Evolutionary conservation across 2,329 filamentous ascomycete genomes (phyloP).

Genomic region (Verticillium klebahnii): DNA sequence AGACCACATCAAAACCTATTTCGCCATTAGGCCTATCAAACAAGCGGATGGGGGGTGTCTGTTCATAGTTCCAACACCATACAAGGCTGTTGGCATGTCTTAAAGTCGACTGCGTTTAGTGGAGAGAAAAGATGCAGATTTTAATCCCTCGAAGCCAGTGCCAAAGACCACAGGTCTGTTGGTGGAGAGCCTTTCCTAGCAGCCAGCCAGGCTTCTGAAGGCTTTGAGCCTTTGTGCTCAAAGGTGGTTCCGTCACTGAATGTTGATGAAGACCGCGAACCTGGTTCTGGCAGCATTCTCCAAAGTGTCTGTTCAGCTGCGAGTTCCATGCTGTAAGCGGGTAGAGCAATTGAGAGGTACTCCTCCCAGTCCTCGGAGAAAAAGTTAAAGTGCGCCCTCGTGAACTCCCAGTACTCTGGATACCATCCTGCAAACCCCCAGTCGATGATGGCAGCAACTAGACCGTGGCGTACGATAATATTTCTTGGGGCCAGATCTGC

Average conservation of each 20-base stretch:
- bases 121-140: not conserved
- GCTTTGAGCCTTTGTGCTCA: constrained; percentile 11
- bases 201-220: constrained; percentile 17
- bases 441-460: constrained; percentile 23
- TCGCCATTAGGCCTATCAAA: no score
- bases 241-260: constrained; percentile 8
- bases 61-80: not conserved
- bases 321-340: constrained; percentile 19
- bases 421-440: constrained; percentile 29
- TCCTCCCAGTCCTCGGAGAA: constrained; percentile 15
- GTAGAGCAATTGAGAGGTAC: constrained; percentile 14
- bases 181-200: constrained; percentile 13
- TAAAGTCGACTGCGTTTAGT: not conserved
- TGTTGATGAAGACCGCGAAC: constrained; percentile 6
- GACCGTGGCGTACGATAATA: constrained; percentile 20
- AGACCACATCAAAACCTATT: no score
- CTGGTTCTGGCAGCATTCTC: constrained; percentile 16
- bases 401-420: constrained; percentile 27
- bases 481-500: constrained; percentile 20
- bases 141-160: not conserved
- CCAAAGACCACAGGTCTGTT: constrained; percentile 16
- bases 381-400: constrained; percentile 20
- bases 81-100: not conserved
- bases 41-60: not conserved
- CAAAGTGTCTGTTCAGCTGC: constrained; percentile 17